These are phyloP conservation scores for Phyllosticta citriasiana DNA, from an alignment of 2,329 filamentous ascomycete genomes.

Conservation along the genomic window DNA sequence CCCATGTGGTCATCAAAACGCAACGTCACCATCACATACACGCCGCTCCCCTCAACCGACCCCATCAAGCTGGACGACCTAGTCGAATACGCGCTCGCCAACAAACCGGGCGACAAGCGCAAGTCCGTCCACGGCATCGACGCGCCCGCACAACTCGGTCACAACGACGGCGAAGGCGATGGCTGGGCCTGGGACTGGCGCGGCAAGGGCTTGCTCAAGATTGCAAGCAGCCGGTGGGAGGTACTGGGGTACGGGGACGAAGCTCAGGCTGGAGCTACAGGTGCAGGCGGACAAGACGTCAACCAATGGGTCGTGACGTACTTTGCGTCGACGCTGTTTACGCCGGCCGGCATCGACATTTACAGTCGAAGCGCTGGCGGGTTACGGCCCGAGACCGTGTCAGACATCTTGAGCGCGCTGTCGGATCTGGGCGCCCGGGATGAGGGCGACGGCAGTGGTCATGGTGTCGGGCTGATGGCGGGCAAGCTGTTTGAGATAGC, in stretches of 20 bases:
- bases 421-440: conserved; percentile 36
- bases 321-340: conserved; percentile 76
- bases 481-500: conserved; percentile 36
- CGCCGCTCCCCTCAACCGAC: conserved; percentile 32
- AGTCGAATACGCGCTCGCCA: conserved; percentile 60
- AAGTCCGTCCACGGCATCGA: conserved; percentile 18
- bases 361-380: conserved; percentile 58
- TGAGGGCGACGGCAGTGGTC: conserved; percentile 37
- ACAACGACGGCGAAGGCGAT: neutral
- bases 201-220: conserved; percentile 62
- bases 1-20: conserved; percentile 69
- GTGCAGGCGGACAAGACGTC: neutral
- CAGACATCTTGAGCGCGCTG: conserved; percentile 46
- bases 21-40: conserved; percentile 75
- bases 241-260: conserved; percentile 63
- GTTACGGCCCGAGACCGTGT: conserved; percentile 47
- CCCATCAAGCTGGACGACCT: conserved; percentile 52
- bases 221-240: conserved; percentile 72
- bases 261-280: neutral
- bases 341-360: conserved; percentile 69
- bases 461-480: conserved; percentile 28
- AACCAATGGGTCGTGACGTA: conserved; percentile 67
- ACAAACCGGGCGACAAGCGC: conserved; percentile 55
- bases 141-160: conserved; percentile 7
- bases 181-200: conserved; percentile 58